Percentiles rank a stretch among this genome's conserved stretches.
Conservation (phyloP, 306 rosid genomes). For the Rubus idaeus region DNA sequence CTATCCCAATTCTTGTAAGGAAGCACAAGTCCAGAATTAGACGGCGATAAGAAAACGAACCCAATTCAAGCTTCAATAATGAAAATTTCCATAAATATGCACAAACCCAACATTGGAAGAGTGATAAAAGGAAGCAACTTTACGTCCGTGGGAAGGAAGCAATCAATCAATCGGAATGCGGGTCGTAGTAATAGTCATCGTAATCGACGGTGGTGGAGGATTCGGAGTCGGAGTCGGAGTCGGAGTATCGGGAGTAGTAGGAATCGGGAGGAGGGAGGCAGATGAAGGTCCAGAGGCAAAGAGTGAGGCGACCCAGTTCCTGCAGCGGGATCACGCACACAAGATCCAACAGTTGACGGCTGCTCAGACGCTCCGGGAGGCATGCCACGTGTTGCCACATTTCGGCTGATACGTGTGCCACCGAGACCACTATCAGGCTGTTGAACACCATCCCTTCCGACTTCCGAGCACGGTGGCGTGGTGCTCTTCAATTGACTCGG, state of each 20-base stretch:
- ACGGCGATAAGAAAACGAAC: neutral
- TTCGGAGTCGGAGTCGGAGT: slow-evolving; percentile 39
- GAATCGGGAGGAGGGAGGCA: slow-evolving; percentile 59
- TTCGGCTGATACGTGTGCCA: slow-evolving; percentile 67
- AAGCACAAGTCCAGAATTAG: neutral
- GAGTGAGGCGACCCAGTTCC: slow-evolving; percentile 62
- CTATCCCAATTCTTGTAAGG: neutral
- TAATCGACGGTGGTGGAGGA: slow-evolving; percentile 37
- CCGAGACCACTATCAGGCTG: slow-evolving; percentile 52
- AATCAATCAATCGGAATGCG: slow-evolving; percentile 72
- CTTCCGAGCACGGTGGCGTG: too few relatives aligned
- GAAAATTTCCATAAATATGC: slow-evolving; percentile 1
- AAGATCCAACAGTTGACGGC: slow-evolving; percentile 58
- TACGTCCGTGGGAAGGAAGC: neutral
- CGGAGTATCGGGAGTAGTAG: slow-evolving; percentile 29
- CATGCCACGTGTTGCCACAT: slow-evolving; percentile 65
- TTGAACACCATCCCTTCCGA: slow-evolving; percentile 77
- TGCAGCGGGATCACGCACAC: slow-evolving; percentile 65
- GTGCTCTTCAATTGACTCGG: too few relatives aligned
- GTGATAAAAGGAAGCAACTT: neutral
- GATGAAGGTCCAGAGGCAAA: slow-evolving; percentile 70
- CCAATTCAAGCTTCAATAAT: neutral
- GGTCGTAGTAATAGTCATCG: slow-evolving; percentile 42
- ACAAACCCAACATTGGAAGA: slow-evolving; percentile 1
- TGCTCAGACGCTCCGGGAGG: slow-evolving; percentile 51